Evolutionary conservation across 2,329 filamentous ascomycete genomes (phyloP).

Genomic region (Exophiala sideris): DNA sequence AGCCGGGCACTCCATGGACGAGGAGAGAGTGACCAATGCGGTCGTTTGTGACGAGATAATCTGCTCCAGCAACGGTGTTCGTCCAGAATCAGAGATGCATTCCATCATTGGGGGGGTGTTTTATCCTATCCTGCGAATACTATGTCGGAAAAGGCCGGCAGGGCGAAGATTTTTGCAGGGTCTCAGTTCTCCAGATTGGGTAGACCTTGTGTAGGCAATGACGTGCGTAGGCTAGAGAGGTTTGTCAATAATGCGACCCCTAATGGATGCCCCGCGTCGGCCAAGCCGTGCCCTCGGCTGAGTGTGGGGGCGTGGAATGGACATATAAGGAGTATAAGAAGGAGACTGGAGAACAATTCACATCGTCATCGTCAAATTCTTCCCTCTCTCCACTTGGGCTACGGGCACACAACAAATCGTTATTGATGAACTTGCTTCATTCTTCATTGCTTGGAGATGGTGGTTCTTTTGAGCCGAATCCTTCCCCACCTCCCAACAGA

Average conservation of each 20-base stretch:
- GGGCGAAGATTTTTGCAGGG: background rate
- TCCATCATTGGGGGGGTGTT: too few relatives aligned
- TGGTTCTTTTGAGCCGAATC: background rate
- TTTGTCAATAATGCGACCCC: background rate
- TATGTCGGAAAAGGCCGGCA: background rate
- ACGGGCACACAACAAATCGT: background rate
- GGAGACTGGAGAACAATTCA: background rate
- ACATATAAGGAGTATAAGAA: background rate
- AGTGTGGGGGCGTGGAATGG: background rate
- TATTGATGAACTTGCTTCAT: background rate
- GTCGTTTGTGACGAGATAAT: background rate
- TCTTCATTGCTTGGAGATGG: background rate
- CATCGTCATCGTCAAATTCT: background rate
- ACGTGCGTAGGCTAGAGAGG: too few relatives aligned
- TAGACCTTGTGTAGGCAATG: too few relatives aligned
- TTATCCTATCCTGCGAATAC: too few relatives aligned
- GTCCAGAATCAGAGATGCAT: background rate
- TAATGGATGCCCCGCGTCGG: background rate
- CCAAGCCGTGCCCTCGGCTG: background rate
- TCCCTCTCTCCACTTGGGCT: background rate
- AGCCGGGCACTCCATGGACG: too few relatives aligned
- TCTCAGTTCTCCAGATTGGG: too few relatives aligned
- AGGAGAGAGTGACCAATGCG: too few relatives aligned
- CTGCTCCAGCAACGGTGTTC: background rate
- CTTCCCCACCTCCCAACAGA: background rate